These are phyloP conservation scores for Trichophyton verrucosum DNA, from an alignment of 2,329 filamentous ascomycete species.

Conservation along the genomic window DNA sequence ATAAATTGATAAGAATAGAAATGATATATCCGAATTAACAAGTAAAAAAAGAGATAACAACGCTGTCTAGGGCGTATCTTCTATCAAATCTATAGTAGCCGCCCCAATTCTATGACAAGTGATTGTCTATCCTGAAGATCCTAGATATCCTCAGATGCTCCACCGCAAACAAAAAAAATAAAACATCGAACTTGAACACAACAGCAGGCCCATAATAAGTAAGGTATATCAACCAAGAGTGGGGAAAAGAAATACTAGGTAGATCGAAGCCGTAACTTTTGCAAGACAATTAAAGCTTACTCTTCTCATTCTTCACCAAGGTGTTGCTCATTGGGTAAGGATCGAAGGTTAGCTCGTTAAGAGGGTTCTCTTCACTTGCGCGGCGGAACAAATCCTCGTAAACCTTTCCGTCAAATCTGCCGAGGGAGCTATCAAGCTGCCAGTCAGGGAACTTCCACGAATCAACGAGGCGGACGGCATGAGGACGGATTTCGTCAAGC, in stretches of 20 bases:
- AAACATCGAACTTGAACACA: not conserved
- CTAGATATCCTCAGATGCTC: not conserved
- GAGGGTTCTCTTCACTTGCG: slow-evolving; percentile 58
- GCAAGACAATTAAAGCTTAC: slow-evolving; percentile 24
- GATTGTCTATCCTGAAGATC: not conserved
- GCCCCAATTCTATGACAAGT: not conserved
- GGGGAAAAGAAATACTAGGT: not conserved
- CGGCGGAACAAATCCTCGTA: slow-evolving; percentile 67
- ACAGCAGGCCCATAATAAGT: no score
- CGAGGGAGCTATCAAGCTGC: slow-evolving; percentile 60
- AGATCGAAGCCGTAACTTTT: not conserved
- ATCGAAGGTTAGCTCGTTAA: slow-evolving; percentile 60
- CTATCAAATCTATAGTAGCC: not conserved
- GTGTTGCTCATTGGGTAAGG: slow-evolving; percentile 54
- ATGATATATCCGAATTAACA: not conserved
- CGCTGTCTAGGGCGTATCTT: not conserved
- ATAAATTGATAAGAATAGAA: not conserved
- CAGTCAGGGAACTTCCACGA: slow-evolving; percentile 67
- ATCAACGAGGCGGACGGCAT: slow-evolving; percentile 59
- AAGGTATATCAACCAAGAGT: not conserved
- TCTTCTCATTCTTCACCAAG: slow-evolving; percentile 45
- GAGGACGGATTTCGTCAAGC: slow-evolving; percentile 58
- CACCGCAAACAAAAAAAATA: not conserved
- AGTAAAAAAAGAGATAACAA: not conserved
- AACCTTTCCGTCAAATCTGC: slow-evolving; percentile 59